Conservation (phyloP, 352 stramenopile species). For the Globisporangium mamillatum region DNA sequence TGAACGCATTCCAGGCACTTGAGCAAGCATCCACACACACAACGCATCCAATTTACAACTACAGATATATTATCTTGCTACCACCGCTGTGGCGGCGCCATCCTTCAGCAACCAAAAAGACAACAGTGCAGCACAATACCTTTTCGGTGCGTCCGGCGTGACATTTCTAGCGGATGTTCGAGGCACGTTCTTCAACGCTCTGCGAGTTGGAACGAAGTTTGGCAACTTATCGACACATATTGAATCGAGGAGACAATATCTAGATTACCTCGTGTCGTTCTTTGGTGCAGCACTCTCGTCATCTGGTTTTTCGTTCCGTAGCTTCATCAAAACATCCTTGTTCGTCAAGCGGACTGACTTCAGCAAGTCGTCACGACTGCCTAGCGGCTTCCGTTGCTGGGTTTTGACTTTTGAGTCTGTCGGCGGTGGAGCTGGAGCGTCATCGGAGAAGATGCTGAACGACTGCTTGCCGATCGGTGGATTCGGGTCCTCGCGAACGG, state of each 20-base stretch:
- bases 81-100: neutral
- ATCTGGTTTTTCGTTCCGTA: slow-evolving; percentile 20
- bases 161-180: slow-evolving; percentile 23
- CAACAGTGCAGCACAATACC: slow-evolving; percentile 32
- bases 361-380: slow-evolving; percentile 65
- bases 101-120: neutral
- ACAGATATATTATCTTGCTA: slow-evolving; percentile 23
- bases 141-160: slow-evolving; percentile 28
- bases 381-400: slow-evolving; percentile 60
- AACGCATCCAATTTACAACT: slow-evolving; percentile 12
- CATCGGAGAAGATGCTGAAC: slow-evolving; percentile 54
- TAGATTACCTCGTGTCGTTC: slow-evolving; percentile 35
- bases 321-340: slow-evolving; percentile 73
- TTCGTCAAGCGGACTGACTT: slow-evolving; percentile 59
- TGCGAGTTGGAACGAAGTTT: slow-evolving; percentile 23
- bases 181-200: slow-evolving; percentile 28
- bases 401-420: slow-evolving; percentile 29
- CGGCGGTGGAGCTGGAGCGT: slow-evolving; percentile 23
- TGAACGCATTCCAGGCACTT: neutral
- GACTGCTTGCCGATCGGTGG: slow-evolving; percentile 36
- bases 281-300: slow-evolving; percentile 16
- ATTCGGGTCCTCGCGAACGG: slow-evolving; percentile 36
- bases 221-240: slow-evolving; percentile 10
- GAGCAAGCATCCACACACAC: slow-evolving; percentile 3
- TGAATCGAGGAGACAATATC: neutral